Conservation (phyloP, 2,329 filamentous ascomycete genomes). For the Coniochaeta hoffmannii region DNA sequence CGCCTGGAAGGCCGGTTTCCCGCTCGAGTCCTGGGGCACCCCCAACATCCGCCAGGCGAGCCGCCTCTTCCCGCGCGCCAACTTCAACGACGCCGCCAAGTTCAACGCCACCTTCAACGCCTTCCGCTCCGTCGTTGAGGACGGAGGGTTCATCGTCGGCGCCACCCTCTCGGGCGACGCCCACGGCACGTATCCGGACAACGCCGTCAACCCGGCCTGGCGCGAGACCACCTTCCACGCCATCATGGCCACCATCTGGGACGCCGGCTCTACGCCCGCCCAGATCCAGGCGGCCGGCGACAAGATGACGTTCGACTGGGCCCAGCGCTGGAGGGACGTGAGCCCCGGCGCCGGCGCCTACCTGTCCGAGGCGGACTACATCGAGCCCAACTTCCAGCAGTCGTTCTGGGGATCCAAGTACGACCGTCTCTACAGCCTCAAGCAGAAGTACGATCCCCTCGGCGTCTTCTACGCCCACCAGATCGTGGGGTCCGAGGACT, state of each 20-base stretch:
- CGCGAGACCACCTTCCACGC: slow-evolving; percentile 30
- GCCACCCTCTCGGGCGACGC: slow-evolving; percentile 28
- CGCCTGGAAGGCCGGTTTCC: slow-evolving; percentile 18
- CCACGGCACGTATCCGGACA: slow-evolving; percentile 22
- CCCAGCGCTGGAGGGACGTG: slow-evolving; percentile 12
- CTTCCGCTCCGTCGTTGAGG: slow-evolving; percentile 29
- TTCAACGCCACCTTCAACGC: slow-evolving; percentile 23
- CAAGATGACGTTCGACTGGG: slow-evolving; percentile 23
- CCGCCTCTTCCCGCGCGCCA: slow-evolving; percentile 11
- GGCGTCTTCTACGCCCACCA: slow-evolving; percentile 15
- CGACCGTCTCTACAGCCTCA: slow-evolving; percentile 10
- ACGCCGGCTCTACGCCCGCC: slow-evolving; percentile 4
- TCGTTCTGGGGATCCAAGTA: slow-evolving; percentile 17
- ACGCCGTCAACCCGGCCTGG: slow-evolving; percentile 42
- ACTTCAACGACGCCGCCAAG: slow-evolving; percentile 14
- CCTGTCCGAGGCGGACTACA: slow-evolving; percentile 24
- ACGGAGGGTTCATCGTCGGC: slow-evolving; percentile 31
- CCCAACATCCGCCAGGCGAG: slow-evolving; percentile 14
- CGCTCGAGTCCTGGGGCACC: slow-evolving; percentile 33
- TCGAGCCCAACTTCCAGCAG: slow-evolving; percentile 27
- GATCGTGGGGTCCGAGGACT: slow-evolving; percentile 13
- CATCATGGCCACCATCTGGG: slow-evolving; percentile 22
- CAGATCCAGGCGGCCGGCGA: slow-evolving; percentile 14
- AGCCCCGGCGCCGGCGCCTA: slow-evolving; percentile 11
- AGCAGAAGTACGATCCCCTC: slow-evolving; percentile 12